Conservation (phyloP, 305 asterid genomes). For the Solanum hybrid region DNA sequence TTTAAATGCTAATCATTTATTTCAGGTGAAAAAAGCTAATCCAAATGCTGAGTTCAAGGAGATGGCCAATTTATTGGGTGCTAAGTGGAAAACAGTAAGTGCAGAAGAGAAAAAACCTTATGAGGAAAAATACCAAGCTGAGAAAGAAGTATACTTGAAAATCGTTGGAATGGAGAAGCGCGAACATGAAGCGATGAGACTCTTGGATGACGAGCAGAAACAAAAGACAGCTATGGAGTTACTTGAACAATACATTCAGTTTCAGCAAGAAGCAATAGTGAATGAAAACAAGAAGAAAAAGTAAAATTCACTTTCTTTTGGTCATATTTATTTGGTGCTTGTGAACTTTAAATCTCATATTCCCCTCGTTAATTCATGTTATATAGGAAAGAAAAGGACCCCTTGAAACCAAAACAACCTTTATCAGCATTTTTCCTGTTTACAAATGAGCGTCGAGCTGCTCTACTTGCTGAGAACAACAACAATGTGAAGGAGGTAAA, state of each 20-base stretch:
- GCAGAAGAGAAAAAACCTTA: constrained; percentile 80
- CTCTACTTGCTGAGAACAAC: constrained; percentile 50
- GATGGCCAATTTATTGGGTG: constrained; percentile 45
- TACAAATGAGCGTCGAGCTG: constrained; percentile 57
- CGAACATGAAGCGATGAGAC: constrained; percentile 70
- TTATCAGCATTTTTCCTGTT: constrained; percentile 70
- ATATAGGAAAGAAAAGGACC: constrained; percentile 75
- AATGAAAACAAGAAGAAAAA: constrained; percentile 47
- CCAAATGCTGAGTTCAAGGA: constrained; percentile 76
- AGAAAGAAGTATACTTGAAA: constrained; percentile 67
- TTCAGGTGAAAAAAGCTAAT: constrained; percentile 58
- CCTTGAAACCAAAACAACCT: constrained; percentile 80
- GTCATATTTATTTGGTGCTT: background rate
- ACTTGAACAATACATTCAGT: constrained; percentile 79
- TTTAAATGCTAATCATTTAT: background rate
- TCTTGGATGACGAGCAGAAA: constrained; percentile 79
- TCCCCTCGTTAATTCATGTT: background rate
- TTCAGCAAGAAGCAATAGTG: constrained; percentile 46
- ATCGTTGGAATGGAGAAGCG: constrained; percentile 64
- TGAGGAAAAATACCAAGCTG: constrained; percentile 67
- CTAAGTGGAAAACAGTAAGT: constrained; percentile 65
- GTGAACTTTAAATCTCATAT: background rate
- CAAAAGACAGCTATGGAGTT: constrained; percentile 79
- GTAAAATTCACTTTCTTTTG: constrained; percentile 14
- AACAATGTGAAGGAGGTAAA: constrained; percentile 60